Base-by-base conservation (phyloP, 768 basidiomycete genomes). In the Rhodotorula sphaerocarpa region DNA sequence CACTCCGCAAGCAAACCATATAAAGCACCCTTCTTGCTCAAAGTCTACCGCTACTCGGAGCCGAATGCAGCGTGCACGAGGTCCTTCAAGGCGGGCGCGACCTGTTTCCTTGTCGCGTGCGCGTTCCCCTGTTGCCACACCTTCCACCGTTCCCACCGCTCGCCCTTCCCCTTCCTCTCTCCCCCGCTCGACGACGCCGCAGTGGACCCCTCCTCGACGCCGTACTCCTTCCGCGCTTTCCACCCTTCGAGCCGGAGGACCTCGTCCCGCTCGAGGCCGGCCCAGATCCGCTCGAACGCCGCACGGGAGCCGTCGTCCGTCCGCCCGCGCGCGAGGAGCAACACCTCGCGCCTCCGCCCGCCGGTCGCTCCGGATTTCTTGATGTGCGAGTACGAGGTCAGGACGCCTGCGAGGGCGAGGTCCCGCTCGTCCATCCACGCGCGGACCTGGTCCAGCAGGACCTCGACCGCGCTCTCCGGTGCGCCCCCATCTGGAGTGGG, bases 321-420 rank as follows among this genome's bases (percentile, higher is more conserved):
- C 9, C 2, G 10, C 23, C 43, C 50, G 15, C 11, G 15, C 25
- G 54, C 16, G 16, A 88, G 76, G 80, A 86, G 82, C 58, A 85
- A 75, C 75, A 83, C 76, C 77, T 89, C 85, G 47, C 88, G 77
- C 64, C 78, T 80, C 59, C 83, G 81, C 69, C 87, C 86, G 39
- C 71, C 72, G 45, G 79, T 69, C 43, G 60, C 53, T 23, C 72
- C 71, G 18, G 57, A 79, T 44, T 78, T 78, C 50, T 66, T 65
- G 43, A 61, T 42, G 50, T 75, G 76, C 33, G 70, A 73, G 34
- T 64, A 64, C 62, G 78, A 79, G 63, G 90, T 92, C 46, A 96
- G 79, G 39, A 92, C 80, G 2, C 90, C 92, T 2, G 88, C 82
- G 28, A 88, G 76, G 12, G 81, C 79, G 7, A 96, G 75, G 0